Percentiles rank a stretch among this genome's conserved stretches.
These are phyloP conservation scores for Yarrowia phangngaensis DNA, from an alignment of 805 yeast genomes.

Conservation along the genomic window DNA sequence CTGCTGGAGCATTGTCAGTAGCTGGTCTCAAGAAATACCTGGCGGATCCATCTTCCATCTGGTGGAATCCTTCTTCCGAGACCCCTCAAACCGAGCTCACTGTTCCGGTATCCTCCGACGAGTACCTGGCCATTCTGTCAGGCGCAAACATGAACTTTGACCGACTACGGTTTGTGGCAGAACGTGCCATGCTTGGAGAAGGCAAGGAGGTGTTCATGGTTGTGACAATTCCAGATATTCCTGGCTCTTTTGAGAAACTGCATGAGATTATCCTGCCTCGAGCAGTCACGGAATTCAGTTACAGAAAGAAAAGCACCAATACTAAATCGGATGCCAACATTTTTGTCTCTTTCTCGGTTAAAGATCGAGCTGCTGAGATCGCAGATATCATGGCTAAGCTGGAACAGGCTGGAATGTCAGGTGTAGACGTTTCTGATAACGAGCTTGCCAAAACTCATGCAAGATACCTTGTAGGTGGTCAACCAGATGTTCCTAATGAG, in stretches of 20 bases:
- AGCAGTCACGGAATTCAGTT: conserved; percentile 89
- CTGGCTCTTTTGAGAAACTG: conserved; percentile 81
- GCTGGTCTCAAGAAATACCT: conserved; percentile 91
- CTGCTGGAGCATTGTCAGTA: conserved; percentile 93
- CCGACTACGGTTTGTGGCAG: conserved; percentile 90
- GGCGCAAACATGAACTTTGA: conserved; percentile 99
- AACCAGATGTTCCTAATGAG: conserved; percentile 68
- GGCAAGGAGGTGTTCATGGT: conserved; percentile 92
- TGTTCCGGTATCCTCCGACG: conserved; percentile 47
- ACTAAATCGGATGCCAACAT: conserved; percentile 58
- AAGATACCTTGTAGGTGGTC: conserved; percentile 93
- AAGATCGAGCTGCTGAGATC: conserved; percentile 68
- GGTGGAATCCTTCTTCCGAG: conserved; percentile 33
- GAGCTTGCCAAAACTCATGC: conserved; percentile 96
- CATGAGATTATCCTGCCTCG: conserved; percentile 81
- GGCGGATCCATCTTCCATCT: conserved; percentile 35
- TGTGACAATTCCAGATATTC: conserved; percentile 85
- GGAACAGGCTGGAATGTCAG: conserved; percentile 62
- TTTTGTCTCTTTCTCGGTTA: conserved; percentile 81
- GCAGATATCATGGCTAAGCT: conserved; percentile 57
- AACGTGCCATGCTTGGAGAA: conserved; percentile 97
- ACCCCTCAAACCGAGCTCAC: conserved; percentile 68
- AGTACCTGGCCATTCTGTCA: conserved; percentile 75
- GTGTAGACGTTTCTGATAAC: conserved; percentile 82
- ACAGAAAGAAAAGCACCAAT: conserved; percentile 56